These are phyloP conservation scores for Phytophthora capsici DNA, from an alignment of 352 stramenopile species.

Conservation along the genomic window DNA sequence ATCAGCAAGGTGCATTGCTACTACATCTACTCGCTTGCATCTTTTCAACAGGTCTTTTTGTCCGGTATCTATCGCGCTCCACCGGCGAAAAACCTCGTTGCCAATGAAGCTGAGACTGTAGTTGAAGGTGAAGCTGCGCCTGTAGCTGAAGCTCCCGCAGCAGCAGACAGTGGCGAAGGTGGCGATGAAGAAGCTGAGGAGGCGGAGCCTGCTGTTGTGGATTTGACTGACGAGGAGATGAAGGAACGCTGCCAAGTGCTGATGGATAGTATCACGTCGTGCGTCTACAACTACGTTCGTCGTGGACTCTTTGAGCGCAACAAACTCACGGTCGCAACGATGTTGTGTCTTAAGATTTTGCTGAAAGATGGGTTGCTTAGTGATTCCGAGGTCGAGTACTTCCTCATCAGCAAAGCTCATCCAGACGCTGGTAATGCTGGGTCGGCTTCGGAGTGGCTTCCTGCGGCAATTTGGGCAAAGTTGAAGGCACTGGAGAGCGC, in stretches of 20 bases:
- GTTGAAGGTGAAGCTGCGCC: conserved; percentile 38
- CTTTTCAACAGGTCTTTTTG: conserved; percentile 96
- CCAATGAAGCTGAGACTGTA: conserved; percentile 34
- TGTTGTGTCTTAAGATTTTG: conserved; percentile 95
- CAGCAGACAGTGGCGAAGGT: conserved; percentile 31
- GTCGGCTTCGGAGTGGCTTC: conserved; percentile 94
- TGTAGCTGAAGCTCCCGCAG: conserved; percentile 21
- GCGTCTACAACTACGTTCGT: conserved; percentile 96
- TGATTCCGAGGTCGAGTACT: conserved; percentile 90
- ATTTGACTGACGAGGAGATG: conserved; percentile 93
- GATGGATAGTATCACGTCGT: conserved; percentile 94
- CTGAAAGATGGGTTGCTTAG: conserved; percentile 88
- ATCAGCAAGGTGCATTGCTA: conserved; percentile 97
- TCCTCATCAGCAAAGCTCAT: conserved; percentile 89
- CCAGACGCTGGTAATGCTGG: conserved; percentile 93
- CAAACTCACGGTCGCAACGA: conserved; percentile 95
- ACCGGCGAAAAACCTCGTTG: conserved; percentile 42
- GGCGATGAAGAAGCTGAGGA: conserved; percentile 32
- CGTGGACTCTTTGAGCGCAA: conserved; percentile 95
- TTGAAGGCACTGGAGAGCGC: conserved; percentile 92
- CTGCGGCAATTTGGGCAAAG: conserved; percentile 89
- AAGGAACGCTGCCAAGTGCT: conserved; percentile 79
- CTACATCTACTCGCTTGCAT: conserved; percentile 97
- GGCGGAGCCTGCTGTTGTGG: conserved; percentile 37
- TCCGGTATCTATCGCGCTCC: conserved; percentile 94